Percentiles rank a stretch among this genome's conserved stretches.
These are phyloP conservation scores for Arachnomyces sp. DNA, from an alignment of 2,329 filamentous ascomycete species.

Conservation along the genomic window DNA sequence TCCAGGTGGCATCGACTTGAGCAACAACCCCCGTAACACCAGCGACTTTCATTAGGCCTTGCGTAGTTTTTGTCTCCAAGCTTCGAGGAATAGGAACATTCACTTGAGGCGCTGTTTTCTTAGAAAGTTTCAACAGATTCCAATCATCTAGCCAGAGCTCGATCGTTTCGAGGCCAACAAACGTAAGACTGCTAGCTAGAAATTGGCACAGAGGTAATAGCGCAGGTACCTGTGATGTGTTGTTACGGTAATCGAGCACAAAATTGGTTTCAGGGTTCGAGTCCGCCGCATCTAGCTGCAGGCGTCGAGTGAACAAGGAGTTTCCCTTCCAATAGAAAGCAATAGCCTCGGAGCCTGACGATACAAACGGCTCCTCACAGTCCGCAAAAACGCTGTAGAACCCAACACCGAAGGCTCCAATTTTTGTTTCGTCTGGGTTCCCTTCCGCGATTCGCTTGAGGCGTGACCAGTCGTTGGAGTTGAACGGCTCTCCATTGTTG, in stretches of 20 bases:
- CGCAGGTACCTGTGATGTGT: slow-evolving; percentile 76
- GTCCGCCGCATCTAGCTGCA: slow-evolving; percentile 63
- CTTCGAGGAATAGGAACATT: slow-evolving; percentile 67
- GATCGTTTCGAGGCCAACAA: slow-evolving; percentile 79
- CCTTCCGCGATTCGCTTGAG: slow-evolving; percentile 97
- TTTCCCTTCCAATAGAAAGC: slow-evolving; percentile 99
- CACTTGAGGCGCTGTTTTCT: slow-evolving; percentile 75
- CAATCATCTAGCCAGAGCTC: slow-evolving; percentile 89
- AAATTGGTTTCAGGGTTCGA: slow-evolving; percentile 74
- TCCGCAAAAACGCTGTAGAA: slow-evolving; percentile 99
- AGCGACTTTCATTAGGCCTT: slow-evolving; percentile 78
- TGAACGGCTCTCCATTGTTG: slow-evolving; percentile 86
- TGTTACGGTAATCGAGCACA: slow-evolving; percentile 86
- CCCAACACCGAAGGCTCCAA: slow-evolving; percentile 94
- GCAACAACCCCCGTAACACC: slow-evolving; percentile 78
- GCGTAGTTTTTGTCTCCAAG: slow-evolving; percentile 73
- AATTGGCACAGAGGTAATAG: slow-evolving; percentile 85
- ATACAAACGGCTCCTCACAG: slow-evolving; percentile 95
- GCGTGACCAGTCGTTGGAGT: slow-evolving; percentile 82
- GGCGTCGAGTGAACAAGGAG: slow-evolving; percentile 82
- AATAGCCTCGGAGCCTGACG: slow-evolving; percentile 87
- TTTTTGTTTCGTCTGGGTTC: slow-evolving; percentile 98
- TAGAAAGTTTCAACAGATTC: slow-evolving; percentile 68
- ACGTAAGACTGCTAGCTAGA: slow-evolving; percentile 87
- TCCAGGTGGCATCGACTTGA: slow-evolving; percentile 85